phyloP scores from a whole-genome alignment of 306 rosid species.

The Betula pendula region DNA sequence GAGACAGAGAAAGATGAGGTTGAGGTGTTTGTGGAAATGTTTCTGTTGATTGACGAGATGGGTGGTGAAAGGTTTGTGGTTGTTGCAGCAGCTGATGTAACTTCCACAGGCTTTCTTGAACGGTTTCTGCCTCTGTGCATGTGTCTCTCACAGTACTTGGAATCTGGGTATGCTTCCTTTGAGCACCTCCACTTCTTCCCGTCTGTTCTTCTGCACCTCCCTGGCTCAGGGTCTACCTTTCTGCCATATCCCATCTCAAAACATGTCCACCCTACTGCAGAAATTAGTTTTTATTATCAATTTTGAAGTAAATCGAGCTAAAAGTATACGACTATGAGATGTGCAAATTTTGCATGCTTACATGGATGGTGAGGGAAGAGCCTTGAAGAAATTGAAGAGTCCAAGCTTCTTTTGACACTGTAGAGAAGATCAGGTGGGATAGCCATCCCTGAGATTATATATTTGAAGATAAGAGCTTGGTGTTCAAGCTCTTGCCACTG shows the following conservation, averaged over 20 bases:
- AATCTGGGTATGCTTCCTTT: constrained; percentile 97
- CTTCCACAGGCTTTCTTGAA: constrained; percentile 99
- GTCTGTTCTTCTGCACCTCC: constrained; percentile 99
- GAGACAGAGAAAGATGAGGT: constrained; percentile 52
- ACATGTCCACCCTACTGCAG: constrained; percentile 93
- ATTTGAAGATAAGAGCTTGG: constrained; percentile 90
- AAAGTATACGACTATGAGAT: neutral
- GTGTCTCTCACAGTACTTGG: constrained; percentile 97
- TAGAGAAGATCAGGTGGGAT: constrained; percentile 86
- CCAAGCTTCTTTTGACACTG: constrained; percentile 79
- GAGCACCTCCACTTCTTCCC: constrained; percentile 99
- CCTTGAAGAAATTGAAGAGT: constrained; percentile 68
- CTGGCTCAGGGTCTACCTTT: constrained; percentile 98
- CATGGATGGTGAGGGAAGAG: constrained; percentile 85
- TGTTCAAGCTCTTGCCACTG: constrained; percentile 99
- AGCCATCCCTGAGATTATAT: constrained; percentile 87
- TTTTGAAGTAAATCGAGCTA: neutral
- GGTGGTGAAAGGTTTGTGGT: constrained; percentile 38
- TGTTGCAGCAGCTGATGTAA: constrained; percentile 44
- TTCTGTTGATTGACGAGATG: constrained; percentile 43
- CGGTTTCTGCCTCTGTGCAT: constrained; percentile 99
- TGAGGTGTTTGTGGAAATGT: constrained; percentile 43
- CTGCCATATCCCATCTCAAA: constrained; percentile 95
- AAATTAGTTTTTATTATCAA: neutral
- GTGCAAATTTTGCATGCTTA: constrained; percentile 31